Conservation (phyloP, 108 stramenopile genomes). For the Asterionellopsis glacialis region DNA sequence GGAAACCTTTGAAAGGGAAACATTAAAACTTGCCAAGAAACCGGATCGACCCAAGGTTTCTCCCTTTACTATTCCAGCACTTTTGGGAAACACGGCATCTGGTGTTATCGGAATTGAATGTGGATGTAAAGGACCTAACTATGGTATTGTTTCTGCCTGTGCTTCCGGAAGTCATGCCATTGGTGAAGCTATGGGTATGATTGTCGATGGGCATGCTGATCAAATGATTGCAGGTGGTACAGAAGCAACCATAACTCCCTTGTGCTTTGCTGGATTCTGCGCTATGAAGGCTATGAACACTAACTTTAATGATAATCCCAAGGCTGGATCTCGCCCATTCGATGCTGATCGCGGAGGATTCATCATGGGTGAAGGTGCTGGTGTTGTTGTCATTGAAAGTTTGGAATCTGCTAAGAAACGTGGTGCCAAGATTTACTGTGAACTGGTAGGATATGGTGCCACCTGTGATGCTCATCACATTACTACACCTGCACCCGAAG, state of each 20-base stretch:
- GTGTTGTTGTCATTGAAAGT: constrained; percentile 90
- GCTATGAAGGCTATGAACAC: constrained; percentile 95
- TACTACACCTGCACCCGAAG: constrained; percentile 94
- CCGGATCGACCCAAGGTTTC: constrained; percentile 87
- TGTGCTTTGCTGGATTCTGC: constrained; percentile 89
- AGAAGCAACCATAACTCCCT: constrained; percentile 91
- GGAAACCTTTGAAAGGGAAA: constrained; percentile 91
- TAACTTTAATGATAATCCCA: constrained; percentile 83
- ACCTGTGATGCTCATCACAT: constrained; percentile 98
- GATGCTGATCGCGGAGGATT: constrained; percentile 93
- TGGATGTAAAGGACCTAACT: constrained; percentile 92
- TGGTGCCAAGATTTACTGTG: constrained; percentile 92
- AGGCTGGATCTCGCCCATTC: constrained; percentile 88
- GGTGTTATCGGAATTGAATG: constrained; percentile 93
- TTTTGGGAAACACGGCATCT: constrained; percentile 90
- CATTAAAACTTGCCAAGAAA: constrained; percentile 78
- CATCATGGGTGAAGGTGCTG: constrained; percentile 98
- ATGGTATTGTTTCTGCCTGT: constrained; percentile 91
- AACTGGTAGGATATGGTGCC: constrained; percentile 92
- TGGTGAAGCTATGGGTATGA: constrained; percentile 89
- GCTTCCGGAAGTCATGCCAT: constrained; percentile 90
- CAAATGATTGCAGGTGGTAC: constrained; percentile 91
- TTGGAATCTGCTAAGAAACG: constrained; percentile 87
- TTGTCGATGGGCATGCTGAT: constrained; percentile 82
- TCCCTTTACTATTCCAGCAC: constrained; percentile 92